A percentile compares a stretch with the other conserved stretches of the same genome.
phyloP scores from a whole-genome alignment of 345 rosid species.

The Acer campestre region DNA sequence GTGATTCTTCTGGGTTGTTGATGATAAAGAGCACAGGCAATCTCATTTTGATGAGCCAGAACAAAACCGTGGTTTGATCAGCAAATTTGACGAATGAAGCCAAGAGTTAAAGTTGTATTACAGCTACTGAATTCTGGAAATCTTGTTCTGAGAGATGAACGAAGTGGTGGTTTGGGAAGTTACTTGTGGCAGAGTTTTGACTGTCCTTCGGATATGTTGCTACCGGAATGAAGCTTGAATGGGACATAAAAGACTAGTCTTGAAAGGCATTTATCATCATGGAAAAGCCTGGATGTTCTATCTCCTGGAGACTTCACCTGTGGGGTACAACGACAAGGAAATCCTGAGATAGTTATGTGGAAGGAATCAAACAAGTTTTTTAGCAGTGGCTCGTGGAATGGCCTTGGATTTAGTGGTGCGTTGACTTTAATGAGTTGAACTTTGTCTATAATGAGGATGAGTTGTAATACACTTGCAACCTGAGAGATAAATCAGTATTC shows the following conservation, averaged over 20 bases:
- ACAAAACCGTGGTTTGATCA: slow-evolving; percentile 35
- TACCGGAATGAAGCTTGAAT: slow-evolving; percentile 51
- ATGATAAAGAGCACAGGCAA: slow-evolving; percentile 26
- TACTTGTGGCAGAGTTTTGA: slow-evolving; percentile 42
- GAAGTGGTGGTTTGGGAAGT: slow-evolving; percentile 5
- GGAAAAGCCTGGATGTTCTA: slow-evolving; percentile 45
- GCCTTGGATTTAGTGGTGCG: slow-evolving; percentile 32
- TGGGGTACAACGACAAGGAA: slow-evolving; percentile 25
- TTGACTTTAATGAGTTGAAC: no score
- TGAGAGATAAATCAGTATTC: slow-evolving; percentile 23
- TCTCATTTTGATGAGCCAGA: slow-evolving; percentile 22
- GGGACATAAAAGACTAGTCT: slow-evolving; percentile 32
- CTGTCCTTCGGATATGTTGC: slow-evolving; percentile 38
- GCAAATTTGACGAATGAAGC: slow-evolving; percentile 25
- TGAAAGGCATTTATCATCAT: slow-evolving; percentile 33
- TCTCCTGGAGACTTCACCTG: slow-evolving; percentile 37
- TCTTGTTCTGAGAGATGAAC: slow-evolving; percentile 34
- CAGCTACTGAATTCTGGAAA: slow-evolving; percentile 54
- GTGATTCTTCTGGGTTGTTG: slow-evolving; percentile 42
- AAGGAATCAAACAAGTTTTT: slow-evolving; percentile 16
- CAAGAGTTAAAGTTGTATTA: slow-evolving; percentile 24
- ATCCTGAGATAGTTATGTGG: slow-evolving; percentile 39
- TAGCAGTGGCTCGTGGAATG: slow-evolving; percentile 54
- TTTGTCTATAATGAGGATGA: no score
- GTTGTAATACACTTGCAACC: no score